Evolutionary conservation across 768 basidiomycete species (phyloP), one percentile per base, ranked within the genome.

Genomic region (Sarcodon sp.): DNA sequence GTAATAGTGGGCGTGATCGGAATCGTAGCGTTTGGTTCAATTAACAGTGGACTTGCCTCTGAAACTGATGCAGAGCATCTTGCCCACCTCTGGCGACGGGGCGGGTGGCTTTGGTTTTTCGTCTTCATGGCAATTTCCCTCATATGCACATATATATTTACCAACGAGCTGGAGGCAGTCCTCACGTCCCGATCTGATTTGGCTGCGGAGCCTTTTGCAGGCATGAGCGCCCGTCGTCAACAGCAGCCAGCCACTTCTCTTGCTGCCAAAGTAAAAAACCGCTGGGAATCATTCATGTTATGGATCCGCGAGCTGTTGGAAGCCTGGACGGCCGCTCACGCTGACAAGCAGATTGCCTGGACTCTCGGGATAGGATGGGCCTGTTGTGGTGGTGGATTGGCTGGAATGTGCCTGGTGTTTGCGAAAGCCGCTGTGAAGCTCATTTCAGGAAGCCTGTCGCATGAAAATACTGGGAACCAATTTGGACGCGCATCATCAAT

Each of bases 281-380:
- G 54, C 1, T 81, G 78, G 74, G 59, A 63, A 6, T 60, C 60
- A 12, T 46, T 67, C 6, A 77, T 85, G 64, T 57, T 64, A 27
- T 71, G 75, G 67, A 58, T 84, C 34, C 73, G 71, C 21, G 75
- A 79, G 52, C 70, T 71, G 57, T 64, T 92, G 45, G 89, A 93
- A 58, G 55, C 62, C 1, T 85, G 86, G 82, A 83, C 83, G 7
- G 80, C 76, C 31, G 71, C 81, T 10, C 85, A 83, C 57, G 84
- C 84, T 58, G 93, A 98, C 59, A 84, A 77, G 55, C 80, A 81
- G 47, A 69, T 98, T 37, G 83, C 84, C 6, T 96, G 91, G 88
- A 81, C 87, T 27, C 71, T 93, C 41, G 93, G 92, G 11, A 89
- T 98, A 45, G 83, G 83, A 1, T 97, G 93, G 94, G 87, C 90